Evolutionary conservation across 257 asterid genomes (phyloP).

Genomic region (Nicotiana tabacum): DNA sequence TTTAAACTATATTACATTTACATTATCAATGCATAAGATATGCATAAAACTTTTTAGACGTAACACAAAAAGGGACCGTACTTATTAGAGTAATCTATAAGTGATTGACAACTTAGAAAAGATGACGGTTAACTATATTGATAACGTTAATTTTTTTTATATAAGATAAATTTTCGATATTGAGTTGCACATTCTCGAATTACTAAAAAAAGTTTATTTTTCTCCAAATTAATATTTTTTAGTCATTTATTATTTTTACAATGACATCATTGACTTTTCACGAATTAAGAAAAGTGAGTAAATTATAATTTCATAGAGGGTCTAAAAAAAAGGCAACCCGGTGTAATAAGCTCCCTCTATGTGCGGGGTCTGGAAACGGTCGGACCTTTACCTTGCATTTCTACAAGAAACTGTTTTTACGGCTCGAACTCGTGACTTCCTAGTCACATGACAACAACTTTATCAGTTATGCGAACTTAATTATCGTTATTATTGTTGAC

Average conservation of each 20-base stretch:
- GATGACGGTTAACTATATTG: not conserved
- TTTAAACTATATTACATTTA: no score
- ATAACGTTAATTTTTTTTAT: not conserved
- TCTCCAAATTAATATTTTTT: not conserved
- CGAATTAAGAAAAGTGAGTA: constrained; percentile 16
- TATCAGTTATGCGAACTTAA: not conserved
- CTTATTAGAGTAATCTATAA: no score
- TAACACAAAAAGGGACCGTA: not conserved
- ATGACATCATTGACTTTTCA: constrained; percentile 20
- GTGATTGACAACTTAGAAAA: not conserved
- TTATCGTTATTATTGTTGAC: not conserved
- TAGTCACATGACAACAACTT: no score
- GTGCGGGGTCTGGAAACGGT: no score
- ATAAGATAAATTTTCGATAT: no score
- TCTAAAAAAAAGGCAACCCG: not conserved
- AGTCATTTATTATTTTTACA: not conserved
- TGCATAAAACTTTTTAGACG: not conserved
- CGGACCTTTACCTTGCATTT: no score
- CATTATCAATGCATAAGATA: no score
- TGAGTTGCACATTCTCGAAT: not conserved
- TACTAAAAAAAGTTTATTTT: no score
- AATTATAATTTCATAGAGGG: not conserved
- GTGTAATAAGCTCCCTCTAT: no score
- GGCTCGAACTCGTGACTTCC: no score
- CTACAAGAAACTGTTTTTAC: no score